These are phyloP conservation scores for Scedosporium apiospermum DNA, from an alignment of 2,329 filamentous ascomycete species.

Conservation along the genomic window DNA sequence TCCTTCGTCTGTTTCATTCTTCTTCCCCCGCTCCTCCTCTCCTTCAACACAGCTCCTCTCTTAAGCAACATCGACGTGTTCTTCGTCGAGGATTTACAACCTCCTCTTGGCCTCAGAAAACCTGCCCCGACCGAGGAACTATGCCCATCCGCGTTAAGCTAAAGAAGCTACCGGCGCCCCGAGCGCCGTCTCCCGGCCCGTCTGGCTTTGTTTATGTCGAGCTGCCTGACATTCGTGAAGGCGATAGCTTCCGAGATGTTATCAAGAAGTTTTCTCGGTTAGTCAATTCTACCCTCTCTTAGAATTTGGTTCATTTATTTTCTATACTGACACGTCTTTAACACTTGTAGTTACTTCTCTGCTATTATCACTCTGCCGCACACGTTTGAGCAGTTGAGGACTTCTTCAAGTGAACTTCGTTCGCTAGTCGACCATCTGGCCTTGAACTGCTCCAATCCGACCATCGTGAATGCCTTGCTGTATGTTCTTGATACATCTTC, in stretches of 20 bases:
- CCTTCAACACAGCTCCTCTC: background rate
- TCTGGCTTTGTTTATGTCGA: constrained; percentile 22
- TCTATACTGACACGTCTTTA: background rate
- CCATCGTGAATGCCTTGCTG: constrained; percentile 65
- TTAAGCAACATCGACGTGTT: background rate
- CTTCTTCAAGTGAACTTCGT: constrained; percentile 48
- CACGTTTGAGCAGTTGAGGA: constrained; percentile 65
- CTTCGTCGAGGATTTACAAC: background rate
- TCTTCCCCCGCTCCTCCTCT: background rate
- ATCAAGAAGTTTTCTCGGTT: constrained; percentile 59
- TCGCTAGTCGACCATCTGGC: constrained; percentile 55
- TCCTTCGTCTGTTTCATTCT: background rate
- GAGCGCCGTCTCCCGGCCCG: constrained; percentile 12
- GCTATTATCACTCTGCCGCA: constrained; percentile 54
- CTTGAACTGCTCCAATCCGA: constrained; percentile 54
- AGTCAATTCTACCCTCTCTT: constrained; percentile 12
- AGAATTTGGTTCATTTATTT: too few species aligned
- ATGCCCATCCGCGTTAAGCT: constrained; percentile 17
- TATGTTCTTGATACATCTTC: constrained; percentile 30
- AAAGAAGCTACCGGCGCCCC: constrained; percentile 16
- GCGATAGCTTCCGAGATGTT: constrained; percentile 30
- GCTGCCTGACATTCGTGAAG: constrained; percentile 19
- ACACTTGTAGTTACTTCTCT: constrained; percentile 45
- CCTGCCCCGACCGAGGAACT: constrained; percentile 8
- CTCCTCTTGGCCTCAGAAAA: background rate